Evolutionary conservation across 331 rosid species (phyloP).

Genomic region (Quercus tomentella): DNA sequence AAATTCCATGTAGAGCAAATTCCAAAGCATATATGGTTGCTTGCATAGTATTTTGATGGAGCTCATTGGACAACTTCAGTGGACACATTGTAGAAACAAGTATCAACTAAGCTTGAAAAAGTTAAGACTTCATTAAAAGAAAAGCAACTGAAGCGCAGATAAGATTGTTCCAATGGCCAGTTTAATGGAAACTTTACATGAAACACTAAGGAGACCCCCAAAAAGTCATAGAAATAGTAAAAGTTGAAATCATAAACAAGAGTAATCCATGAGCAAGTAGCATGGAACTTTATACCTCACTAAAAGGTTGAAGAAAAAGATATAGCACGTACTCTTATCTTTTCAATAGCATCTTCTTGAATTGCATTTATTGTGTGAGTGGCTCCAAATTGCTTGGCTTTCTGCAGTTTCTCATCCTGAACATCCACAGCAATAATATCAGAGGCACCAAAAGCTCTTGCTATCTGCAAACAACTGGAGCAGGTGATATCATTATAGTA

Average conservation of each 20-base stretch:
- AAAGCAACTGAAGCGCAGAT: not conserved
- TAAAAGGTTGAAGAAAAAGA: conserved; percentile 18
- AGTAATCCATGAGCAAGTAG: not conserved
- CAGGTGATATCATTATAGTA: conserved; percentile 23
- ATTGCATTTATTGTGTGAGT: conserved; percentile 77
- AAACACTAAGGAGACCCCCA: not conserved
- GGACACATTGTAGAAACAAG: not conserved
- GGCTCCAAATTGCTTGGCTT: conserved; percentile 86
- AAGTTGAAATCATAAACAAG: not conserved
- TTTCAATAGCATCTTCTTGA: conserved; percentile 69
- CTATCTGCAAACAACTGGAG: conserved; percentile 99
- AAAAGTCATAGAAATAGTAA: not conserved
- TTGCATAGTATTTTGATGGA: not conserved
- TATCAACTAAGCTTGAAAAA: not conserved
- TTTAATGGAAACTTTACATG: not conserved
- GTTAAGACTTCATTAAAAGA: not conserved
- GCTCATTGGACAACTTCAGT: not conserved
- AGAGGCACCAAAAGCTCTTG: conserved; percentile 96
- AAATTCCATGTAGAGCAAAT: too few relatives aligned
- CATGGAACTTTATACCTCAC: not conserved
- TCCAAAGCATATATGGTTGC: not conserved
- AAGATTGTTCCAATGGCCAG: not conserved
- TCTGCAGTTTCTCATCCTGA: conserved; percentile 78
- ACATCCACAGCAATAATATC: conserved; percentile 91
- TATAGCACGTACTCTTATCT: conserved; percentile 56